These are phyloP conservation scores for Didymella glomerata DNA, from an alignment of 2,329 filamentous ascomycete species.

Conservation along the genomic window DNA sequence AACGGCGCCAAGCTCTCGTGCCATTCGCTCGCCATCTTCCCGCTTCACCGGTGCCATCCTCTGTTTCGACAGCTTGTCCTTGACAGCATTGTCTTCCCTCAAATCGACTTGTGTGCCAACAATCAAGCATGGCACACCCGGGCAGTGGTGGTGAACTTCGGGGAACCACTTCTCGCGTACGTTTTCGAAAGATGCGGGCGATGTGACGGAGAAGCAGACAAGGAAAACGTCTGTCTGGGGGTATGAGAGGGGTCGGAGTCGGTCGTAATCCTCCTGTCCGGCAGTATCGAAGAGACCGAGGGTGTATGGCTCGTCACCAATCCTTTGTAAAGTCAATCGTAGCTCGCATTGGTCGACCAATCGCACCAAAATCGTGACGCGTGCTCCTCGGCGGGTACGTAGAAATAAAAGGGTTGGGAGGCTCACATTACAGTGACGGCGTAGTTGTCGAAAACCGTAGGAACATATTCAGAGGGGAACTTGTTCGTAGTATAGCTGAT, in stretches of 20 bases:
- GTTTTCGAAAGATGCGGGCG: constrained; percentile 98
- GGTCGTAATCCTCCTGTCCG: constrained; percentile 99
- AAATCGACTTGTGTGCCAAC: constrained; percentile 98
- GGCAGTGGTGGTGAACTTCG: constrained; percentile 98
- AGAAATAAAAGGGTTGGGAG: constrained; percentile 20
- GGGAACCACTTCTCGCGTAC: constrained; percentile 99
- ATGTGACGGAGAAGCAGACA: constrained; percentile 98
- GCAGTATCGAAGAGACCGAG: constrained; percentile 97
- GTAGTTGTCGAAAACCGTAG: constrained; percentile 99
- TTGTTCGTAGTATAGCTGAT: constrained; percentile 99
- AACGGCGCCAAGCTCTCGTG: constrained; percentile 94
- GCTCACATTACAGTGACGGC: constrained; percentile 98
- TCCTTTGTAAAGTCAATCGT: constrained; percentile 67
- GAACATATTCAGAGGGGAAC: constrained; percentile 99
- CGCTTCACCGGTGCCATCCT: constrained; percentile 93
- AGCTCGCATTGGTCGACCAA: constrained; percentile 10
- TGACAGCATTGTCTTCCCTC: constrained; percentile 84
- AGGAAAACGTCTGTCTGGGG: constrained; percentile 99
- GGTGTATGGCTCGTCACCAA: constrained; percentile 98
- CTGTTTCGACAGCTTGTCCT: constrained; percentile 92
- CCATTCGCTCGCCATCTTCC: constrained; percentile 95
- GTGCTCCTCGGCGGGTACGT: not conserved
- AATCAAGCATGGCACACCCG: constrained; percentile 95
- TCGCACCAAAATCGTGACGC: not conserved
- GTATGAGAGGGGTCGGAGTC: constrained; percentile 93